Evolutionary conservation across 2,329 filamentous ascomycete genomes (phyloP), one percentile per base, ranked within the genome.

Genomic region (Colletotrichum brevisporum): DNA sequence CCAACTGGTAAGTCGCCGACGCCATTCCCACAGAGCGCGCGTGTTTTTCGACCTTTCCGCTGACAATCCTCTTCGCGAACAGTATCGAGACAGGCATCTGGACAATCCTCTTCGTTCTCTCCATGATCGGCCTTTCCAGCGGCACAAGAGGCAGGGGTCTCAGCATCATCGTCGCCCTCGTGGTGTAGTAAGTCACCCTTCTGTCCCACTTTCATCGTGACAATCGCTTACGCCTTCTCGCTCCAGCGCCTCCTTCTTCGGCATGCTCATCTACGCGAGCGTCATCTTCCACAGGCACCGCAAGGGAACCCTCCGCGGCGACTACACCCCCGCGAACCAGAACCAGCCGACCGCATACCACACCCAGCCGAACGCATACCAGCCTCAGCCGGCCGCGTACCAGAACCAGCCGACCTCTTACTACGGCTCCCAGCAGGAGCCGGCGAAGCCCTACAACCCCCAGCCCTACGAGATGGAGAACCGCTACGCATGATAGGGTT

Each of bases 251-350:
- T 76, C 77, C 63, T 80, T 79, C 71, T 26, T 78, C 31, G 77
- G 76, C 26, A 71, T 79, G 15, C 75, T 80, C 61, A 72, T 78
- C 55, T 80, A 79, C 70, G 74, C 78, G 24, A 55, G 68, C 55
- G 59, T 79, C 60, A 70, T 79, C 64, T 79, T 70, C 74, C 76
- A 78, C 71, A 71, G 39, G 50, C 54, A 67, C 47, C 61, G 69
- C 54, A 71, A 66, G 58, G 69, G 70, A 13, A 64, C 68, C 13
- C 45, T 72, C 18, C 55, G 67, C 26, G 63, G 56, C n/a, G 21
- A 45, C 1, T 57, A 67, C 26, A 43, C 62, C 4, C 55, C 63
- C 21, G 41, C 67, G 15, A 67, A 52, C 61, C 54, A 63, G 10
- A 67, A 57, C 66, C 54, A 57, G 21, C 39, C 52, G 13, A 57